Conservation (phyloP, 2,329 filamentous ascomycete species). For the Fusarium decemcellulare region DNA sequence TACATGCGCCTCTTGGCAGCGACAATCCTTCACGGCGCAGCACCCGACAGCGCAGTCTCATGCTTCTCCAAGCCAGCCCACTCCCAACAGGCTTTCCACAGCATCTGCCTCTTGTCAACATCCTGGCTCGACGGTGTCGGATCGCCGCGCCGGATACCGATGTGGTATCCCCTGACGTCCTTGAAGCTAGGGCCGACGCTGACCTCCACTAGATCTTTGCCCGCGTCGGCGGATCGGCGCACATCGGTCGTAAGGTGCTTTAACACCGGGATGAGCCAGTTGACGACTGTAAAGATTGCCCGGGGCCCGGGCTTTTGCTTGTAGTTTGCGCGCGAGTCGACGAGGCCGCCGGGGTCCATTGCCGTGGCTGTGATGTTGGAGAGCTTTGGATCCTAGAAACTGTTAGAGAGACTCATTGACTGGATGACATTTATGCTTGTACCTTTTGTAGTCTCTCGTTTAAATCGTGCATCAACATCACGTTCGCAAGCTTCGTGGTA, state of each 20-base stretch:
- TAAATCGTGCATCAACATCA: conserved; percentile 46
- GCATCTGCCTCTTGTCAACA: neutral
- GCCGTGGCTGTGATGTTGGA: conserved; percentile 38
- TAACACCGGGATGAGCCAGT: conserved; percentile 13
- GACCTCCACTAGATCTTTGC: conserved; percentile 28
- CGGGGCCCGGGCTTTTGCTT: conserved; percentile 19
- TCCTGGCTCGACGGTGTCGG: conserved; percentile 17
- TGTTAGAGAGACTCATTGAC: neutral
- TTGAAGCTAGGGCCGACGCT: conserved; percentile 24
- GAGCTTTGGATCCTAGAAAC: conserved; percentile 25
- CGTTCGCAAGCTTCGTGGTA: conserved; percentile 39
- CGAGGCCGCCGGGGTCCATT: conserved; percentile 42
- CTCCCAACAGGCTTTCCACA: conserved; percentile 40
- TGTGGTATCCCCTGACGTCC: conserved; percentile 22
- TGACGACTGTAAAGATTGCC: neutral
- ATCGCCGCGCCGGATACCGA: neutral
- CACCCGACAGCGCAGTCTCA: conserved; percentile 28
- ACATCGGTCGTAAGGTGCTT: conserved; percentile 21
- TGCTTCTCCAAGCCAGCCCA: conserved; percentile 24
- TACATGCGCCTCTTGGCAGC: neutral
- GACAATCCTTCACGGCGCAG: neutral
- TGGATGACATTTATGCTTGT: neutral
- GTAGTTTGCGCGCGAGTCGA: conserved; percentile 40
- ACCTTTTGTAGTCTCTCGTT: conserved; percentile 32
- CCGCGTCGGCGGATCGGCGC: conserved; percentile 28